These are phyloP conservation scores for Termitomyces sp. DNA, from an alignment of 768 basidiomycete species.

Conservation along the genomic window DNA sequence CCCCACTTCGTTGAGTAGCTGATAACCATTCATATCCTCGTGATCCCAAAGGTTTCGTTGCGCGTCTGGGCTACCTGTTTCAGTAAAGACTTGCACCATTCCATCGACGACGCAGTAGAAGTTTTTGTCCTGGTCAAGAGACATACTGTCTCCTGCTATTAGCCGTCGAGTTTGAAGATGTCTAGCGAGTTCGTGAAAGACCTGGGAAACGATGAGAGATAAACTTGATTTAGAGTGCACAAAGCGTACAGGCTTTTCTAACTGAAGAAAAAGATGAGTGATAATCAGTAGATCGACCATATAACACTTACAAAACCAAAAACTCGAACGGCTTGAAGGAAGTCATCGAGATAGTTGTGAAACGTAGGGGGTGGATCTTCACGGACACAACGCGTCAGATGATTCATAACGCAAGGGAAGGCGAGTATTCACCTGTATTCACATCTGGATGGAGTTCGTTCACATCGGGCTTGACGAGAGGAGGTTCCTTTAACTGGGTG, in stretches of 20 bases:
- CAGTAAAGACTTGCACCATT: conserved; percentile 89
- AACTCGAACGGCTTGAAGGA: conserved; percentile 91
- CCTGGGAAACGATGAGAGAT: conserved; percentile 35
- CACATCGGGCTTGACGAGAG: conserved; percentile 75
- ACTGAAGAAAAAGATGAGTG: conserved; percentile 22
- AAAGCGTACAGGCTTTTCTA: conserved; percentile 85
- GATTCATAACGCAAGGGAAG: background rate
- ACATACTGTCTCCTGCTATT: conserved; percentile 92
- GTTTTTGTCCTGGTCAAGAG: conserved; percentile 86
- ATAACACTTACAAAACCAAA: conserved; percentile 77
- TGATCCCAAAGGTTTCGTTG: conserved; percentile 67
- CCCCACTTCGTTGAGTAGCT: conserved; percentile 93
- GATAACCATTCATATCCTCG: conserved; percentile 92
- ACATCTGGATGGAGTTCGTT: conserved; percentile 91
- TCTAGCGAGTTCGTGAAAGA: conserved; percentile 95
- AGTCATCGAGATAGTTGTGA: conserved; percentile 97
- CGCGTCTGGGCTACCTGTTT: conserved; percentile 45
- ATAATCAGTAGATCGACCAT: background rate
- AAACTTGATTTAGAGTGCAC: background rate
- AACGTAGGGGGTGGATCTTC: conserved; percentile 69
- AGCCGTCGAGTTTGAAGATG: conserved; percentile 94
- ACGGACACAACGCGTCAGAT: conserved; percentile 11
- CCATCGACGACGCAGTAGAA: conserved; percentile 99
- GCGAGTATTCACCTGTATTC: conserved; percentile 44
- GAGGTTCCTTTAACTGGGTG: conserved; percentile 73